Percentiles rank a stretch among this genome's conserved stretches.
Conservation (phyloP, 2,329 filamentous ascomycete genomes). For the Periglandula ipomoeae region DNA sequence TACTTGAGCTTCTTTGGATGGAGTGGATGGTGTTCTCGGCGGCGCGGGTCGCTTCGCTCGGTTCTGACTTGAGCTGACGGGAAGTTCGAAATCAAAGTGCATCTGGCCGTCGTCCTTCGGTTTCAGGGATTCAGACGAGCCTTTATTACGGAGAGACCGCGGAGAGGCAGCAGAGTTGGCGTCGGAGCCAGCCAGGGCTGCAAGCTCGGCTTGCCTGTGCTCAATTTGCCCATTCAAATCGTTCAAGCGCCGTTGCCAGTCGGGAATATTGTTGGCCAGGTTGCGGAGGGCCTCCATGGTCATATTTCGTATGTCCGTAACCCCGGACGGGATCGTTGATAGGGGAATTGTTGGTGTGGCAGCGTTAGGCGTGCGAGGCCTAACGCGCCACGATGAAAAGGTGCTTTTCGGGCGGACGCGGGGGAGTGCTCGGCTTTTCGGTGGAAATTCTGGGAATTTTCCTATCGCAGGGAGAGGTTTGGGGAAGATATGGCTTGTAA, state of each 20-base stretch:
- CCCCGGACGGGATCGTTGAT: constrained; percentile 19
- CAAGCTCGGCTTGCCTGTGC: constrained; percentile 51
- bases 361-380: constrained; percentile 22
- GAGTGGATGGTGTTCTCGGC: constrained; percentile 14
- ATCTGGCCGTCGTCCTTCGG: constrained; percentile 34
- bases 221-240: constrained; percentile 53
- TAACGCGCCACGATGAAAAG: constrained; percentile 18
- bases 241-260: constrained; percentile 50
- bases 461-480: too few species aligned
- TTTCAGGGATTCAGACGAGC: constrained; percentile 45
- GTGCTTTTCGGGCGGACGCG: background rate
- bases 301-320: constrained; percentile 25
- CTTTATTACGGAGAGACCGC: constrained; percentile 39
- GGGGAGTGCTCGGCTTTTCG: background rate
- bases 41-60: constrained; percentile 5
- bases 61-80: background rate
- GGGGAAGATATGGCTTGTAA: too few species aligned
- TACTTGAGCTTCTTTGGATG: constrained; percentile 9
- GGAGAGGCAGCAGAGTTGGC: constrained; percentile 19
- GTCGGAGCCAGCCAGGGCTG: constrained; percentile 30
- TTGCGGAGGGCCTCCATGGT: constrained; percentile 48
- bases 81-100: constrained; percentile 13
- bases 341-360: constrained; percentile 15
- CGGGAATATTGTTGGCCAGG: constrained; percentile 46
- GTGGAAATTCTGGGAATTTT: too few species aligned